phyloP scores from a whole-genome alignment of 2,329 filamentous ascomycete genomes.

The Clonostachys chloroleuca region DNA sequence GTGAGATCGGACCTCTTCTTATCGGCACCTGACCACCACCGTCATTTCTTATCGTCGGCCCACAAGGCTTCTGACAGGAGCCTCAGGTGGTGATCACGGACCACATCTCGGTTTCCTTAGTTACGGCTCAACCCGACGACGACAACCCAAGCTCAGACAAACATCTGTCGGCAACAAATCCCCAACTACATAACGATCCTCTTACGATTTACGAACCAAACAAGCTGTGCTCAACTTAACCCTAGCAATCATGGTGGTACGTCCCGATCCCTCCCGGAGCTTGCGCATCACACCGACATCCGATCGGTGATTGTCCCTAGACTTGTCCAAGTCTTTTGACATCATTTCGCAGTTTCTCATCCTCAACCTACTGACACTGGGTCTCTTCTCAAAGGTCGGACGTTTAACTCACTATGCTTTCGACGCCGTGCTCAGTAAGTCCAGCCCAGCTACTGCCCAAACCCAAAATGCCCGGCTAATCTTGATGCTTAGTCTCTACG shows the following conservation, averaged over 20 bases:
- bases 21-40: no score
- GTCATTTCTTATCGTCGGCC: no score
- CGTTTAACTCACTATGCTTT: slow-evolving; percentile 92
- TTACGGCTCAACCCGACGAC: background rate
- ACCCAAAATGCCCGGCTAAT: background rate
- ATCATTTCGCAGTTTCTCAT: slow-evolving; percentile 32
- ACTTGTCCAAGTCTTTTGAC: slow-evolving; percentile 22
- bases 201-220: no score
- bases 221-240: background rate
- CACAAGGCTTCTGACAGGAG: no score
- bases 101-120: background rate
- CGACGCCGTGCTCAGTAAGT: slow-evolving; percentile 86
- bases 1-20: no score
- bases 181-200: background rate
- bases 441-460: background rate
- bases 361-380: slow-evolving; percentile 66
- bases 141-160: background rate
- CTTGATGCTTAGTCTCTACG: slow-evolving; percentile 66
- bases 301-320: no score
- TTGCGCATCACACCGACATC: slow-evolving; percentile 6
- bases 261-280: background rate
- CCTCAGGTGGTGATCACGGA: background rate
- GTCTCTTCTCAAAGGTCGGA: slow-evolving; percentile 76
- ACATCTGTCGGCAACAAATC: background rate
- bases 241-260: background rate